Conservation (phyloP, 805 yeast species). For the Cyberlindnera mississippiensis region DNA sequence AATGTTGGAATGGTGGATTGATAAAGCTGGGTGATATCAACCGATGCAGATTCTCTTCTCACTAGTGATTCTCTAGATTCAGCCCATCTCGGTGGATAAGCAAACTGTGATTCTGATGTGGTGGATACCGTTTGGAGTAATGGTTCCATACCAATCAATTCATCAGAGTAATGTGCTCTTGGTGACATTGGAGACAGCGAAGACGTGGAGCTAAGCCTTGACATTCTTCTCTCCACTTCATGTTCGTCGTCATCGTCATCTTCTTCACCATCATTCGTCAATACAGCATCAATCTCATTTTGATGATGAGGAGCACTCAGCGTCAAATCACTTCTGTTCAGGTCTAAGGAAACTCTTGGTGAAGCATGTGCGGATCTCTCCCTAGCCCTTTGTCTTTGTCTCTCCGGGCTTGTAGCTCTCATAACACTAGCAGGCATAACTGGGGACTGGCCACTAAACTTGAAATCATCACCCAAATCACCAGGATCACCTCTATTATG, state of each 20-base stretch:
- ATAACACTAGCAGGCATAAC: slow-evolving; percentile 33
- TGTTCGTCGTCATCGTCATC: slow-evolving; percentile 1
- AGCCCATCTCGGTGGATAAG: slow-evolving; percentile 7
- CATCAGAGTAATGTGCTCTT: slow-evolving; percentile 9
- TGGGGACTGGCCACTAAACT: slow-evolving; percentile 31
- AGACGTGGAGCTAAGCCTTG: slow-evolving; percentile 17
- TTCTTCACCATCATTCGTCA: slow-evolving; percentile 4
- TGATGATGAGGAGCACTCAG: not conserved
- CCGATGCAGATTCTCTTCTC: slow-evolving; percentile 29
- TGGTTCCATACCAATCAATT: slow-evolving; percentile 27
- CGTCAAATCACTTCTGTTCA: slow-evolving; percentile 11
- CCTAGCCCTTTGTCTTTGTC: slow-evolving; percentile 20
- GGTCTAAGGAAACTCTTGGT: slow-evolving; percentile 17
- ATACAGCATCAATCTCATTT: slow-evolving; percentile 9
- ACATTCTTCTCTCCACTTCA: slow-evolving; percentile 2
- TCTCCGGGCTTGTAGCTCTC: slow-evolving; percentile 30
- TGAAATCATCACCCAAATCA: slow-evolving; percentile 31
- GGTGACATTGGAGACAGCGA: slow-evolving; percentile 6
- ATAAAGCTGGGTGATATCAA: slow-evolving; percentile 36
- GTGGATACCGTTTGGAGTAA: slow-evolving; percentile 22
- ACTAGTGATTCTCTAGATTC: slow-evolving; percentile 31
- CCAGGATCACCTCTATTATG: slow-evolving; percentile 21
- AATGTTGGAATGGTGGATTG: slow-evolving; percentile 16
- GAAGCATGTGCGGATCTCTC: slow-evolving; percentile 18
- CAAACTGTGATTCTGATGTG: slow-evolving; percentile 4